Percentiles rank a stretch among this genome's conserved stretches.
Evolutionary conservation across 1,139 yeast genomes (phyloP).

Genomic region (Scheffersomyces lignicola): DNA sequence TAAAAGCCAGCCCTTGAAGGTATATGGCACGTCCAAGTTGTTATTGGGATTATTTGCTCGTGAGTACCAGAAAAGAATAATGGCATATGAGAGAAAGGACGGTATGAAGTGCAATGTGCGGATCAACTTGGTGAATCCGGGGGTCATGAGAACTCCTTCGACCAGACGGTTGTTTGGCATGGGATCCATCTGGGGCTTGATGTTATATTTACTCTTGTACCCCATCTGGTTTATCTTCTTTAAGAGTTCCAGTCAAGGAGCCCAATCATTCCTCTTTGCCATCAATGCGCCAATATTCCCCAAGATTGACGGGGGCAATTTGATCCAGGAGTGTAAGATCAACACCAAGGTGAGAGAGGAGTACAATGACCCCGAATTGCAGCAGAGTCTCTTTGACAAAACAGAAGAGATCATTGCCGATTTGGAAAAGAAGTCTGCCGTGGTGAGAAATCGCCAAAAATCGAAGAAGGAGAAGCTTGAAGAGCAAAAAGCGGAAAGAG

Average conservation of each 20-base stretch:
- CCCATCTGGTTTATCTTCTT: conserved; percentile 83
- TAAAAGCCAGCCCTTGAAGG: conserved; percentile 62
- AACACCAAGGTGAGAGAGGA: conserved; percentile 64
- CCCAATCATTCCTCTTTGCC: conserved; percentile 74
- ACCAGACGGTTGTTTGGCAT: conserved; percentile 75
- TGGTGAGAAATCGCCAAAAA: conserved; percentile 50
- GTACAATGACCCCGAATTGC: conserved; percentile 59
- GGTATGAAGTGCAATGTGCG: conserved; percentile 67
- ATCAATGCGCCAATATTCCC: conserved; percentile 69
- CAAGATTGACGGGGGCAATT: conserved; percentile 60
- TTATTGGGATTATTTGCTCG: conserved; percentile 70
- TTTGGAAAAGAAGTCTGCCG: conserved; percentile 71
- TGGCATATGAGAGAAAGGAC: conserved; percentile 60
- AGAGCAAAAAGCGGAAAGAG: conserved; percentile 19
- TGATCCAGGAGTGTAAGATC: conserved; percentile 70
- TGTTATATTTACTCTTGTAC: conserved; percentile 65
- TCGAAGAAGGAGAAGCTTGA: conserved; percentile 18
- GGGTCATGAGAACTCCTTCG: conserved; percentile 83
- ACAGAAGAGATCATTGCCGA: conserved; percentile 58
- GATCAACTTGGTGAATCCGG: conserved; percentile 85
- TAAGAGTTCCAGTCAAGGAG: conserved; percentile 74
- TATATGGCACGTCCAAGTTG: conserved; percentile 80
- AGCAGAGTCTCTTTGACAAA: conserved; percentile 57
- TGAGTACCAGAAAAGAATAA: conserved; percentile 69
- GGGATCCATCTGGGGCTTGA: conserved; percentile 73